Conservation (phyloP, 179 eudicot species). For the Monotropa hypopitys region DNA sequence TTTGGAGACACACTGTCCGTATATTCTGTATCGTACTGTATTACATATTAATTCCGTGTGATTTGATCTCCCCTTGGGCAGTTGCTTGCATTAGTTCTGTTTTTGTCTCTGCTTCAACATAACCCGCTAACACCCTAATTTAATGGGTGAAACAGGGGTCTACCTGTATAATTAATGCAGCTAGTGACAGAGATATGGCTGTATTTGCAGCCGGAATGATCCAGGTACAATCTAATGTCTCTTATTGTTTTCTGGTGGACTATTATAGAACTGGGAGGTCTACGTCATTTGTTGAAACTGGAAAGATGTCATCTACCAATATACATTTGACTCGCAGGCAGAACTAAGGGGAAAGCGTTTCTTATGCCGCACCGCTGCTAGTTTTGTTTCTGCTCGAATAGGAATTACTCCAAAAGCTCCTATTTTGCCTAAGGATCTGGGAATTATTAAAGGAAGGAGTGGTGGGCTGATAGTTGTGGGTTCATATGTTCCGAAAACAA, state of each 20-base stretch:
- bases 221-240: constrained; percentile 30
- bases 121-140: not conserved
- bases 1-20: not conserved
- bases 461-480: constrained; percentile 97
- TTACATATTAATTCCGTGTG: not conserved
- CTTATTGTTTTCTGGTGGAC: not conserved
- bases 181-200: constrained; percentile 91
- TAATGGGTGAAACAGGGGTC: constrained; percentile 57
- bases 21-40: not conserved
- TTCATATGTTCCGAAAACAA: constrained; percentile 96
- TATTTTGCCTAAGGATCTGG: constrained; percentile 59
- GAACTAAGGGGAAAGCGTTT: constrained; percentile 77
- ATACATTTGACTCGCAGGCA: constrained; percentile 40
- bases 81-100: not conserved
- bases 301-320: not conserved
- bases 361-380: constrained; percentile 96
- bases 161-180: constrained; percentile 84
- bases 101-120: not conserved
- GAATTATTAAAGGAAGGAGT: constrained; percentile 38
- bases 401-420: constrained; percentile 80
- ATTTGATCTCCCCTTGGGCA: not conserved
- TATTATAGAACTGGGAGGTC: not conserved
- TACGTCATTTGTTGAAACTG: not conserved
- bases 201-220: constrained; percentile 98
- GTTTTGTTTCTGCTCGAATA: constrained; percentile 86